Percentiles rank a stretch among this genome's conserved stretches.
Evolutionary conservation across 129 eudicot genomes (phyloP).

Genomic region (Helichrysum umbraculigerum): DNA sequence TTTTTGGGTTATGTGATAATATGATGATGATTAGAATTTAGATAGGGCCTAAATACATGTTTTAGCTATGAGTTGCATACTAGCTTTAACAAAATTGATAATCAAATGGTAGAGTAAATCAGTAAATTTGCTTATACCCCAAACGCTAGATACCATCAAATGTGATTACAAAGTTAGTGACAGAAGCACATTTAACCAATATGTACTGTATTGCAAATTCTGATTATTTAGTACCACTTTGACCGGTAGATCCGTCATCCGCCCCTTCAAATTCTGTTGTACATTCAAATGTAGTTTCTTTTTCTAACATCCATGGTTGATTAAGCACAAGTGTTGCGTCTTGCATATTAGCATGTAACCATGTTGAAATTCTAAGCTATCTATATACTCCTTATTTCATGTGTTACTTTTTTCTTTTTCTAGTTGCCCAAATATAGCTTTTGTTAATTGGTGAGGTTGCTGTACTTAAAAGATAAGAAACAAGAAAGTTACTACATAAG

Average conservation of each 20-base stretch:
- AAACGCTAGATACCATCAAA: not conserved
- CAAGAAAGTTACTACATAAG: conserved; percentile 13
- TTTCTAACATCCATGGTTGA: conserved; percentile 17
- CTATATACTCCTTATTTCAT: not conserved
- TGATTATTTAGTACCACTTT: not conserved
- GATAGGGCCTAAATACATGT: not conserved
- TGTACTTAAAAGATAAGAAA: conserved; percentile 14
- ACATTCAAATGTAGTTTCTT: not conserved
- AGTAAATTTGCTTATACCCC: not conserved
- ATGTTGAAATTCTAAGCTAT: not conserved
- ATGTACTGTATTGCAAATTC: not conserved
- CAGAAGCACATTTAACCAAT: not conserved
- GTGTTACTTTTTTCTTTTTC: not conserved
- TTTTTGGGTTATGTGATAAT: not conserved
- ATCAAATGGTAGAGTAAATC: not conserved
- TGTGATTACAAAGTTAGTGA: not conserved
- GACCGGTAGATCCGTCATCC: not conserved
- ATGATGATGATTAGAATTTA: not conserved
- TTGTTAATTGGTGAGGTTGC: conserved; percentile 15
- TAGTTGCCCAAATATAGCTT: not conserved
- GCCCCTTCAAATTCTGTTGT: not conserved
- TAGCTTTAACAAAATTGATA: not conserved
- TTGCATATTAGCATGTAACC: conserved; percentile 7
- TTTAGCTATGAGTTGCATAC: not conserved
- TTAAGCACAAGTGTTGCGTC: not conserved